These are phyloP conservation scores for Plasmodium relictum DNA, from an alignment of 169 alveolate species.

Conservation along the genomic window DNA sequence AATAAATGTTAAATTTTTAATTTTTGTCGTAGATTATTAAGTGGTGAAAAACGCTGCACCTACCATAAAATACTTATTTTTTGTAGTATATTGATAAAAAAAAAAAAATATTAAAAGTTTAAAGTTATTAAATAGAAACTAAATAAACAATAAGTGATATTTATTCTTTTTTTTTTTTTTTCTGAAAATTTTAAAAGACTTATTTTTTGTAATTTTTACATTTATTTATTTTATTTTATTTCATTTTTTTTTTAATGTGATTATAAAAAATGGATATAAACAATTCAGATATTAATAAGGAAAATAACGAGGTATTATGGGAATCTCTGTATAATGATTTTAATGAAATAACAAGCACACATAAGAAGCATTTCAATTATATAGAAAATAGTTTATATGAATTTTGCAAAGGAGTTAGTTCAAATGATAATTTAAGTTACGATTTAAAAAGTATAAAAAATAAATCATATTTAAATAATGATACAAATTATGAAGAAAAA, in stretches of 20 bases:
- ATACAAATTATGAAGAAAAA: neutral
- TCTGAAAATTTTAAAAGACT: too few species aligned
- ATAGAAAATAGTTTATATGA: slow-evolving; percentile 59
- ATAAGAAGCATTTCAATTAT: slow-evolving; percentile 47
- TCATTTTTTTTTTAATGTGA: neutral
- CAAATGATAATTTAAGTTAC: slow-evolving; percentile 9
- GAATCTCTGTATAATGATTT: slow-evolving; percentile 71
- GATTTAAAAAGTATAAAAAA: slow-evolving; percentile 12
- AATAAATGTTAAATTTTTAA: too few species aligned
- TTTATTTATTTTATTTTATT: neutral
- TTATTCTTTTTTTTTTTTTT: neutral
- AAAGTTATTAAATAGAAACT: too few species aligned
- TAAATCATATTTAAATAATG: neutral
- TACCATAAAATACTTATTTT: too few species aligned
- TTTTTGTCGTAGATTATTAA: too few species aligned
- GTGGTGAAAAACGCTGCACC: too few species aligned
- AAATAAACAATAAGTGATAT: neutral
- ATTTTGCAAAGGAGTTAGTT: slow-evolving; percentile 68
- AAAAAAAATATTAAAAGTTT: too few species aligned
- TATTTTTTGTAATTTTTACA: neutral
- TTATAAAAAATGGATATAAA: slow-evolving; percentile 8
- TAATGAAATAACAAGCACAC: slow-evolving; percentile 58
- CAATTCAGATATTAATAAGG: neutral
- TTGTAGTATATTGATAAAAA: too few species aligned
- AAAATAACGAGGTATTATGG: slow-evolving; percentile 44